phyloP scores from a whole-genome alignment of 805 yeast species.

The Schizosaccharomyces osmophilus region DNA sequence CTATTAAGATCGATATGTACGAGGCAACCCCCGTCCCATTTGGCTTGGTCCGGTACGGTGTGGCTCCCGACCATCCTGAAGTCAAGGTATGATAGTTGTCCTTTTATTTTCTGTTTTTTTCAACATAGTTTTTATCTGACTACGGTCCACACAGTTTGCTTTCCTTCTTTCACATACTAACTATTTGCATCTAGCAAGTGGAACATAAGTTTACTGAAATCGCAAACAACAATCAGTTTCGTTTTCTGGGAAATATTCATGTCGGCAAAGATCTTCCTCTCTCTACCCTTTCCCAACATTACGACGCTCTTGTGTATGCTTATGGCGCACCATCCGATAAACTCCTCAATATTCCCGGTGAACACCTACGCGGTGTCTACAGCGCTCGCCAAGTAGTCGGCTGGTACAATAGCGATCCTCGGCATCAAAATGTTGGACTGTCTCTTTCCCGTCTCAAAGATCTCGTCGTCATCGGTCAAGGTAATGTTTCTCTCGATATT shows the following conservation, averaged over 20 bases:
- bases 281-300: slow-evolving; percentile 24
- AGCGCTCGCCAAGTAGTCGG: slow-evolving; percentile 73
- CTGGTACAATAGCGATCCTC: slow-evolving; percentile 89
- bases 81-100: slow-evolving; percentile 27
- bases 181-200: slow-evolving; percentile 13
- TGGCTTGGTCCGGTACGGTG: slow-evolving; percentile 81
- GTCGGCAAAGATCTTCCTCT: slow-evolving; percentile 42
- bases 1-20: slow-evolving; percentile 40
- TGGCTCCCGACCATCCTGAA: slow-evolving; percentile 98
- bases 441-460: slow-evolving; percentile 34
- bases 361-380: slow-evolving; percentile 34
- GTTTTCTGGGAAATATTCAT: slow-evolving; percentile 46
- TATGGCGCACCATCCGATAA: slow-evolving; percentile 53
- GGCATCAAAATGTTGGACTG: slow-evolving; percentile 23
- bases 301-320: slow-evolving; percentile 53
- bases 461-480: slow-evolving; percentile 80
- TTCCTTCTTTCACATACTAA: not conserved
- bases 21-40: slow-evolving; percentile 74
- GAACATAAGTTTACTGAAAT: slow-evolving; percentile 44
- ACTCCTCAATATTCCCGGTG: slow-evolving; percentile 32
- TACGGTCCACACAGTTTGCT: slow-evolving; percentile 9
- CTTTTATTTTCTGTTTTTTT: not conserved
- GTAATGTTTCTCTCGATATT: slow-evolving; percentile 84
- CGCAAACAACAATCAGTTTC: slow-evolving; percentile 18
- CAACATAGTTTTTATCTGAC: slow-evolving; percentile 5